Percentiles rank a stretch among this genome's conserved stretches.
Conservation (phyloP, 331 rosid species). For the Stylosanthes scabra region DNA sequence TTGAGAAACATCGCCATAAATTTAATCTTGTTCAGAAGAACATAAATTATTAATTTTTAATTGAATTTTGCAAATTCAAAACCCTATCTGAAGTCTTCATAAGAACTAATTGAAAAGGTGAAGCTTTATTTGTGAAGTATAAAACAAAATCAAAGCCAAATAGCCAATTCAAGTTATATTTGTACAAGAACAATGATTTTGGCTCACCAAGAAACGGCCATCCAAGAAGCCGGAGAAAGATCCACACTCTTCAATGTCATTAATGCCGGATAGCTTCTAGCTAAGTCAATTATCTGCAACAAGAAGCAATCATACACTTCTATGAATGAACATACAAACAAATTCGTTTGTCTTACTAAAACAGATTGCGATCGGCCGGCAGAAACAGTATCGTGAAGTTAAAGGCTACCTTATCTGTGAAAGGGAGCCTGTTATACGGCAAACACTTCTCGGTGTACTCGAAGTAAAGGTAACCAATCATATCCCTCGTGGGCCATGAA, state of each 20-base stretch:
- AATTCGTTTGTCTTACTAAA: too few relatives aligned
- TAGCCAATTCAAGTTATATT: too few relatives aligned
- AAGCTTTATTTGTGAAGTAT: background rate
- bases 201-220: constrained; percentile 87
- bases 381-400: background rate
- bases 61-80: background rate
- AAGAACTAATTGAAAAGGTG: background rate
- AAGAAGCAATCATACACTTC: constrained; percentile 22
- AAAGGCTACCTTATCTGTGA: constrained; percentile 58
- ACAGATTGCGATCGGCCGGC: too few relatives aligned
- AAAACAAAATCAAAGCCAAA: background rate
- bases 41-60: background rate
- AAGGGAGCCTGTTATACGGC: constrained; percentile 63
- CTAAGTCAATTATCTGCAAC: constrained; percentile 65
- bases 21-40: background rate
- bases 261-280: constrained; percentile 62
- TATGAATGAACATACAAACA: background rate
- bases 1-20: background rate
- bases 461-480: constrained; percentile 63
- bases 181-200: constrained; percentile 18
- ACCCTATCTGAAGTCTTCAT: background rate
- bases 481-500: constrained; percentile 51
- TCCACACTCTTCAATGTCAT: constrained; percentile 71
- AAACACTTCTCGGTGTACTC: constrained; percentile 55
- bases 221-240: constrained; percentile 85